Conservation (phyloP, 768 basidiomycete genomes). For the Tulasnella sp. region DNA sequence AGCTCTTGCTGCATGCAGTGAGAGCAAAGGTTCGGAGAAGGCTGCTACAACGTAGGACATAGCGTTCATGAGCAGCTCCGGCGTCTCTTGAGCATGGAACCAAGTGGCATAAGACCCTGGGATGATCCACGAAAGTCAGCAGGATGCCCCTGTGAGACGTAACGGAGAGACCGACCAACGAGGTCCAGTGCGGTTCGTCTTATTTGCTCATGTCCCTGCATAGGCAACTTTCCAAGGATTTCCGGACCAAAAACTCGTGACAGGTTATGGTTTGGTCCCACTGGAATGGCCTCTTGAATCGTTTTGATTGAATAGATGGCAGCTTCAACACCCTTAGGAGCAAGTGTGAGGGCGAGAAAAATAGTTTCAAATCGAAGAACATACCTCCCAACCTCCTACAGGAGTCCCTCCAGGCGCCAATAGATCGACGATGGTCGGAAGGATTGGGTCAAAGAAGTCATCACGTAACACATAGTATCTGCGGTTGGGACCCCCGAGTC, state of each 20-base stretch:
- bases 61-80: slow-evolving; percentile 59
- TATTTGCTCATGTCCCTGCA: slow-evolving; percentile 63
- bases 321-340: slow-evolving; percentile 75
- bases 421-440: slow-evolving; percentile 62
- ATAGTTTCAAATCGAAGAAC: too few relatives aligned
- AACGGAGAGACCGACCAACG: slow-evolving; percentile 57
- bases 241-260: slow-evolving; percentile 70
- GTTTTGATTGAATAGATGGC: slow-evolving; percentile 84
- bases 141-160: not conserved
- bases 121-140: not conserved
- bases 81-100: slow-evolving; percentile 61
- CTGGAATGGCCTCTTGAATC: slow-evolving; percentile 81
- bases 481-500: slow-evolving; percentile 36
- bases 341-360: not conserved
- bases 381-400: slow-evolving; percentile 73
- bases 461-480: slow-evolving; percentile 87
- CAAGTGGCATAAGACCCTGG: slow-evolving; percentile 76
- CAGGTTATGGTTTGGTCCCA: slow-evolving; percentile 59
- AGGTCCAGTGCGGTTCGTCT: slow-evolving; percentile 73
- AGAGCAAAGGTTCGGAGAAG: slow-evolving; percentile 65
- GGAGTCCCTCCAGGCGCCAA: slow-evolving; percentile 48
- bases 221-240: slow-evolving; percentile 70
- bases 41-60: slow-evolving; percentile 73
- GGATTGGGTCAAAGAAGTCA: slow-evolving; percentile 74
- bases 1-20: slow-evolving; percentile 75